Evolutionary conservation across 2,329 filamentous ascomycete species (phyloP), one percentile per base, ranked within the genome.

Genomic region (Tolypocladium endophyticum): DNA sequence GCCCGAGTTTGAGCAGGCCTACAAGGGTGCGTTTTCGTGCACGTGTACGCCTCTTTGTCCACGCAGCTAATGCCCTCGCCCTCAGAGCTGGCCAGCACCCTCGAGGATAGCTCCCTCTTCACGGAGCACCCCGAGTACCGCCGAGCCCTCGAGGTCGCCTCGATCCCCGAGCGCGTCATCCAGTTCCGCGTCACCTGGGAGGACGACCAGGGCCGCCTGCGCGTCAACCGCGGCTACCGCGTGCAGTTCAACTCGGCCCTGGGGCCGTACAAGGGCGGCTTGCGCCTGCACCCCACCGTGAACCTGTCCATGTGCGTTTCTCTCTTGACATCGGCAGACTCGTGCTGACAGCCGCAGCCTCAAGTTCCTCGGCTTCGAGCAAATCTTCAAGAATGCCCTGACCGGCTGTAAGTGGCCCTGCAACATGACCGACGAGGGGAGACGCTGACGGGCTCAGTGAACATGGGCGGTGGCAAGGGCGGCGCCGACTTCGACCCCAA

Each of bases 381-480:
- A 97, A 81, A 95, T 93, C 79, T 97, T 97, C 85, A 97, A 97
- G 86, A 97, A 97, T 90, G 94, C 94, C 67, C 81, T 97, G 68
- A 97, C 94, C 63, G 94, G 94, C 72, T 79, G 89, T 92, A 81
- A 81, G 89, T 85, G 28, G 6, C 33, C 28, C 28, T 43, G 25
- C 25, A 58, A 14, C 38, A 55, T 16, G 41, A n/a, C 33, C 16
- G 2, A 25, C 41, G 8, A n/a, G 36, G 35, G 4, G 11, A n/a
- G 59, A 58, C 28, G 43, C 53, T 57, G 43, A 61, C 47, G 9
- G 33, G 25, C 30, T 59, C 59, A 76, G 74, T 74, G 80, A 76
- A 71, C 70, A 97, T 99, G 87, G 94, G 94, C 66, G 94, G 94
- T 79, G 94, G 89, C 72, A 97, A 97, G 82, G 94, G 94, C 79